These are phyloP conservation scores for Radiomyces spectabilis DNA, from an alignment of 192 early-diverging fungal species.

Conservation along the genomic window DNA sequence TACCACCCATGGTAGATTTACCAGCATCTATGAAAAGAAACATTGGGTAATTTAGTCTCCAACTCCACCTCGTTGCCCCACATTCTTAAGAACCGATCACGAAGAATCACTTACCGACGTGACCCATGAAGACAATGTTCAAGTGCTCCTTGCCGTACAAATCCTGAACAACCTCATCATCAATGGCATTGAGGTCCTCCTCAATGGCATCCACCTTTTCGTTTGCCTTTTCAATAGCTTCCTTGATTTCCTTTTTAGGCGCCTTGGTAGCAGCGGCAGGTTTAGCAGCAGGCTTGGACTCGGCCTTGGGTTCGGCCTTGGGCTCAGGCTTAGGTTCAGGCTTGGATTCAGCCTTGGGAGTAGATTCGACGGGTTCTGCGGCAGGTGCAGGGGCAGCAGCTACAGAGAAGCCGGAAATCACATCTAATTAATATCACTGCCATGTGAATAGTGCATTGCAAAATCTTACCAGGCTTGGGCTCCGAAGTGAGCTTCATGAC, in stretches of 20 bases:
- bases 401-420: background rate
- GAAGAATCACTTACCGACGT: slow-evolving; percentile 77
- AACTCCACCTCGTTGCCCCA: too few relatives aligned
- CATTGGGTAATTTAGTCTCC: too few relatives aligned
- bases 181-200: slow-evolving; percentile 43
- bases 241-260: slow-evolving; percentile 12
- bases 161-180: slow-evolving; percentile 53
- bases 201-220: slow-evolving; percentile 32
- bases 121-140: slow-evolving; percentile 98
- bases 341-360: slow-evolving; percentile 24
- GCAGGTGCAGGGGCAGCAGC: background rate
- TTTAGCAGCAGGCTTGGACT: slow-evolving; percentile 10
- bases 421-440: too few relatives aligned
- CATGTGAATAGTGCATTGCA: background rate
- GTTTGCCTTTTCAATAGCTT: slow-evolving; percentile 20
- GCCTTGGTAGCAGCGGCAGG: slow-evolving; percentile 21
- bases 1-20: slow-evolving; percentile 98
- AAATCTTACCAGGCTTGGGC: background rate
- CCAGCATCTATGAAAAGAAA: slow-evolving; percentile 57
- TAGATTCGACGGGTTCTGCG: slow-evolving; percentile 1
- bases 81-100: too few relatives aligned
- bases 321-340: slow-evolving; percentile 12
- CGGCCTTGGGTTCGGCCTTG: slow-evolving; percentile 10
- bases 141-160: slow-evolving; percentile 88
- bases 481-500: background rate